Base-by-base conservation (phyloP, 306 rosid genomes). In the Sindora glabra region DNA sequence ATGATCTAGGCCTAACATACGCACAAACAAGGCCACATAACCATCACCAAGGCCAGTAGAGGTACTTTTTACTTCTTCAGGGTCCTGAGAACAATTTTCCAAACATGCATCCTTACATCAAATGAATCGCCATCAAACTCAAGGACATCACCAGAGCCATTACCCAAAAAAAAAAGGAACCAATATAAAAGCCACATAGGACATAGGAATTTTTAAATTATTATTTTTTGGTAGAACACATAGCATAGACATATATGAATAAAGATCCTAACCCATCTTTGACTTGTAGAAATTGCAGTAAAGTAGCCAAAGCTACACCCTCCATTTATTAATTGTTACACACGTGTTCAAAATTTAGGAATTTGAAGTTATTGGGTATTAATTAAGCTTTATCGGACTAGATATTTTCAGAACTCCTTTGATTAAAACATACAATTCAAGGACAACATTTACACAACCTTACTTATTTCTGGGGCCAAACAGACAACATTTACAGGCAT, bases 1-100 rank as follows among this genome's bases (percentile, higher is more conserved):
- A 41, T 80, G 70, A 68, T 85, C 96, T 45, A 91, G 68, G 60
- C 97, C 96, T 56, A 87, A 80, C 97, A 87, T 91, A 42, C 95
- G 81, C 69, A 85, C 78, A 79, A 85, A 91, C 62, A 91, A 78
- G 49, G 81, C 88, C 56, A 91, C 83, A 56, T 85, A 73, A 65
- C 83, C 72, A 44, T 87, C 85, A 22, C 87, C 83, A 21, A 69
- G 67, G 36, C 59, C 70, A 32, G 82, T 34, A 59, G 86, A 65
- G 36, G 77, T 56, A 48, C 47, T 66, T 52, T 61, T 68, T 32
- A 22, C 48, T 49, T 74, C 89, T 66, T 82, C 77, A 19, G 48
- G 51, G 45, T 56, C 95, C 97, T 90, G 78, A 67, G 58, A 59
- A 48, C 23, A 65, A 56, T 56, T 64, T 40, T 33, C 15, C n/a